Conservation (phyloP, 1,284 basidiomycete species). For the Dichomitus squalens region DNA sequence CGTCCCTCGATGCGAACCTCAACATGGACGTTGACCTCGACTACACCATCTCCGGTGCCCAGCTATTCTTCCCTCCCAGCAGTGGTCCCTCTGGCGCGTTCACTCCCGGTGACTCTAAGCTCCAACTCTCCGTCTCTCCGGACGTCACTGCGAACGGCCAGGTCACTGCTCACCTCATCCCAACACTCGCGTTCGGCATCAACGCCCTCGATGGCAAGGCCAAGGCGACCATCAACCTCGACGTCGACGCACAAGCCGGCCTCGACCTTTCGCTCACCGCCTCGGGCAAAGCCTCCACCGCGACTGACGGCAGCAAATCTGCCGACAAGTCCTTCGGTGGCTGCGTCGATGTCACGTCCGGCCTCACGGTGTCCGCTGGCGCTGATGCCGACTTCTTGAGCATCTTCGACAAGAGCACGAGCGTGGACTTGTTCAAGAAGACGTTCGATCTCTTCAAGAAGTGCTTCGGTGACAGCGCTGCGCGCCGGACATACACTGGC, state of each 20-base stretch:
- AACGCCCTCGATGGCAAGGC: conserved; percentile 39
- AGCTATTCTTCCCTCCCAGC: conserved; percentile 46
- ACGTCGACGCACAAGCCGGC: conserved; percentile 43
- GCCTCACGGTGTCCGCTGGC: conserved; percentile 28
- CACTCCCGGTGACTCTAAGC: conserved; percentile 31
- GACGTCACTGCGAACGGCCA: conserved; percentile 41
- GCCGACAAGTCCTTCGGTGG: conserved; percentile 19
- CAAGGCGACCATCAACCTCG: conserved; percentile 43
- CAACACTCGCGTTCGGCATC: conserved; percentile 47
- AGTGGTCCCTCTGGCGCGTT: conserved; percentile 9
- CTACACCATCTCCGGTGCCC: conserved; percentile 36
- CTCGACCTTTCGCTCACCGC: conserved; percentile 40
- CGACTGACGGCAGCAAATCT: conserved; percentile 11
- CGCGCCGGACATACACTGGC: conserved; percentile 19
- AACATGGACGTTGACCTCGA: conserved; percentile 18
- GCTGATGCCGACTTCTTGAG: conserved; percentile 33
- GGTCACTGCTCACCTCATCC: conserved; percentile 51
- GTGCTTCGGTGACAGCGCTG: conserved; percentile 25
- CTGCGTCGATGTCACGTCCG: conserved; percentile 32
- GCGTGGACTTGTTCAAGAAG: conserved; percentile 30
- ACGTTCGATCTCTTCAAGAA: conserved; percentile 34
- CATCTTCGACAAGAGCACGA: conserved; percentile 30
- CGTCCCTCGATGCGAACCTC: conserved; percentile 22
- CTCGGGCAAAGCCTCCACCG: not conserved
- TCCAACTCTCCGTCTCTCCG: conserved; percentile 45